phyloP scores from a whole-genome alignment of 2,329 filamentous ascomycete genomes.

The Akanthomyces dipterigenus region DNA sequence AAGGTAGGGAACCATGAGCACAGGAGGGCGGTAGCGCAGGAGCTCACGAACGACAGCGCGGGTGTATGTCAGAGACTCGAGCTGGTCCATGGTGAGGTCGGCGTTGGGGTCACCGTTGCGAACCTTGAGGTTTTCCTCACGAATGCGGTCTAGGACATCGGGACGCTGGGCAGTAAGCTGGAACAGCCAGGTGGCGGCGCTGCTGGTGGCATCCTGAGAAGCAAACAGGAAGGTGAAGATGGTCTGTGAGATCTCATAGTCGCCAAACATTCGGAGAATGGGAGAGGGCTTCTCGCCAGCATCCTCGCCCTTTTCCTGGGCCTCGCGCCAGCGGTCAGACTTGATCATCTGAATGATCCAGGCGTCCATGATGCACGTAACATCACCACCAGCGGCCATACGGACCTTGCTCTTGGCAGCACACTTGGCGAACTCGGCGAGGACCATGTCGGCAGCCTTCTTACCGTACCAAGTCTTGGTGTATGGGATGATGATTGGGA shows the following conservation, averaged over 20 bases:
- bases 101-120: conserved; percentile 69
- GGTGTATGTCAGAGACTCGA: conserved; percentile 85
- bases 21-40: conserved; percentile 88
- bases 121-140: conserved; percentile 77
- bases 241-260: conserved; percentile 88
- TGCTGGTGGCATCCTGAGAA: conserved; percentile 93
- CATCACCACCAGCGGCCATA: conserved; percentile 80
- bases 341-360: conserved; percentile 89
- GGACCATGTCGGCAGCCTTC: conserved; percentile 87
- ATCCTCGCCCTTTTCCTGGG: conserved; percentile 63
- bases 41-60: conserved; percentile 87
- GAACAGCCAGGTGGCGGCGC: conserved; percentile 90
- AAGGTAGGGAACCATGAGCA: conserved; percentile 93
- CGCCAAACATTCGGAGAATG: conserved; percentile 77
- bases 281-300: conserved; percentile 73
- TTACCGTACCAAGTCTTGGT: conserved; percentile 97
- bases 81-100: conserved; percentile 70
- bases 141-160: conserved; percentile 83
- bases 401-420: conserved; percentile 88
- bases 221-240: conserved; percentile 96
- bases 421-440: conserved; percentile 83
- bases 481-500: conserved; percentile 91
- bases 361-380: conserved; percentile 90
- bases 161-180: conserved; percentile 89
- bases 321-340: conserved; percentile 74